Base-by-base conservation (phyloP, 805 yeast species). In the Saccharomycopsis malanga region DNA sequence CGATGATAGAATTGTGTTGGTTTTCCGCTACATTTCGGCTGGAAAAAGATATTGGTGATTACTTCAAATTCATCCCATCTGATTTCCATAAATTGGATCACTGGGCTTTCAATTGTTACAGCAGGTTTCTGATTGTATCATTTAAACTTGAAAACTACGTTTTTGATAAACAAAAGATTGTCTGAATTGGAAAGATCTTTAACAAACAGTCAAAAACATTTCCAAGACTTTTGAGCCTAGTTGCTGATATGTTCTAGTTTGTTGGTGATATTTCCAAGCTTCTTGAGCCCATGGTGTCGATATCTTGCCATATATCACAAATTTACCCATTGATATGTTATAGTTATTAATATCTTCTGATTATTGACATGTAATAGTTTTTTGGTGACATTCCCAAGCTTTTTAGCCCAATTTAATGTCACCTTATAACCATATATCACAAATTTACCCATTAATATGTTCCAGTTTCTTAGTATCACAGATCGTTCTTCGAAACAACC, bases 41-140 rank as follows among this genome's bases (percentile, higher is more conserved):
- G 81, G 63, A 93, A 93, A 62, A 81, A 89, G 15, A 93, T 77
- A 60, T 89, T 86, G 46, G 93, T 81, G 32, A 85, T 77, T 52
- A 93, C 83, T 59, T 93, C 99, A 64, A 93, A 93, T 63, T 93
- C 99, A 55, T 98, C 99, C 99, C 99, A 93, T 0, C 99, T 98
- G 0, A 98, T 86, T 60, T 93, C 99, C 1, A 95, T 84, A 24
- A 93, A 87, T 62, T 88, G 95, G 58, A 83, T 93, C 0, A 98
- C 98, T 1, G 98, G 97, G 25, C 70, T 61, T 53, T 93, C 98
- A 14, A 91, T 72, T 1, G 93, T 74, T 46, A 98, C 69, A n/a
- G 87, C 77, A 1, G 96, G 77, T 56, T 81, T 86, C 18, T 81
- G 83, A 57, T 91, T 93, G 0, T 98, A 91, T 54, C 91, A 98